A percentile compares a stretch with the other conserved stretches of the same genome.
Evolutionary conservation across 305 asterid species (phyloP).

Genomic region (Plantago rigida): DNA sequence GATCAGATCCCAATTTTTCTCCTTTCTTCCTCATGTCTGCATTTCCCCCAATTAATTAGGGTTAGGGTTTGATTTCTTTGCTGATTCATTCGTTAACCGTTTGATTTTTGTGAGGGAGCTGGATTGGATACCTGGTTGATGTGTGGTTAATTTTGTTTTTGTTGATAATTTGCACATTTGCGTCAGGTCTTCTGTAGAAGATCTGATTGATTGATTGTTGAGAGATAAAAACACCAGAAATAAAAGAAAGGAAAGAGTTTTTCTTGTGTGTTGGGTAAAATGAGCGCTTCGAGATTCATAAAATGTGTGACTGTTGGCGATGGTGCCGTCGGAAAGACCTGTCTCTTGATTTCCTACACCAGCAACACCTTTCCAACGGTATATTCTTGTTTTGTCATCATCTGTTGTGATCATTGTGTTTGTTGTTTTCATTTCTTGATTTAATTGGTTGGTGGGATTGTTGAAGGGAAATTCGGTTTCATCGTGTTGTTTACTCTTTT

Average conservation of each 20-base stretch:
- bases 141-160: constrained; percentile 15
- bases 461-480: too few species aligned
- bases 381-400: constrained; percentile 12
- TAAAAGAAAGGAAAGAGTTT: too few species aligned
- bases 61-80: constrained; percentile 37
- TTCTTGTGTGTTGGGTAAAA: constrained; percentile 27
- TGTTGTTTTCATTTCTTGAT: not conserved
- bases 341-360: constrained; percentile 69
- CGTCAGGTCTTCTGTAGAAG: constrained; percentile 55
- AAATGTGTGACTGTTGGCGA: constrained; percentile 78
- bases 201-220: constrained; percentile 34
- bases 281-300: constrained; percentile 75
- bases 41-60: constrained; percentile 28
- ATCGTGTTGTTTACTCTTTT: not conserved
- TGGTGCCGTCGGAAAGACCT: constrained; percentile 78
- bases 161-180: constrained; percentile 19
- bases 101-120: not conserved
- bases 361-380: constrained; percentile 82
- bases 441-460: not conserved
- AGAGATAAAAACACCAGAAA: not conserved
- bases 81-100: constrained; percentile 14
- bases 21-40: constrained; percentile 15
- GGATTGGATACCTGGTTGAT: constrained; percentile 11
- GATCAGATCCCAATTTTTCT: constrained; percentile 23
- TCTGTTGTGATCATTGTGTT: not conserved